These are phyloP conservation scores for Beauveria rudraprayagi DNA, from an alignment of 2,329 filamentous ascomycete genomes.

Conservation along the genomic window DNA sequence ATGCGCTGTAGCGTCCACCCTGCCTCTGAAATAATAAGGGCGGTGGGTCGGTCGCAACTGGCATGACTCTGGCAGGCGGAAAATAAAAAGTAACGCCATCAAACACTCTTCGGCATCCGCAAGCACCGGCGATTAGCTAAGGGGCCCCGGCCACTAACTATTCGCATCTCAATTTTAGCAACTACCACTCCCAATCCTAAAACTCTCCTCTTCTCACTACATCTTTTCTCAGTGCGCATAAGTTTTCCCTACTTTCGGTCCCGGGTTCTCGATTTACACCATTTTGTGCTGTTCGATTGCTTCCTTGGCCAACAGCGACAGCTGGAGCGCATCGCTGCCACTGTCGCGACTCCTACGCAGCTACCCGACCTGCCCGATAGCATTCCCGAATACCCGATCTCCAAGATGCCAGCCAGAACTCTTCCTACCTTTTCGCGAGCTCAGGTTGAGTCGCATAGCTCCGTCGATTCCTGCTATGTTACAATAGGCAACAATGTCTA, in stretches of 20 bases:
- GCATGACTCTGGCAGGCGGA: constrained; percentile 1
- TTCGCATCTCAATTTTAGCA: constrained; percentile 2
- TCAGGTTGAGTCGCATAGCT: constrained; percentile 77
- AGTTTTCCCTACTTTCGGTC: not conserved
- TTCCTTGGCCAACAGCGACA: not conserved
- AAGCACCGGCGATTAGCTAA: constrained; percentile 1
- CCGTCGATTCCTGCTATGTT: constrained; percentile 80
- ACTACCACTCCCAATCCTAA: not conserved
- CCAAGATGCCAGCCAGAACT: constrained; percentile 65
- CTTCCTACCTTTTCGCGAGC: constrained; percentile 75
- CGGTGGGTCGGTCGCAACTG: not conserved
- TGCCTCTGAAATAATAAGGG: not conserved
- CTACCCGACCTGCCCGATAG: not conserved
- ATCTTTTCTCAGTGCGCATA: not conserved
- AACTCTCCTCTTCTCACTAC: not conserved
- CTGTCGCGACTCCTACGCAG: not conserved
- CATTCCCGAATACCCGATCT: not conserved
- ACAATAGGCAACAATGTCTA: constrained; percentile 85
- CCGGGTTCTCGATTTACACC: not conserved
- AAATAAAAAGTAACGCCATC: constrained; percentile 7
- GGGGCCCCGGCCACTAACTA: not conserved
- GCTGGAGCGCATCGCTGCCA: not conserved
- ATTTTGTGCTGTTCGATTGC: not conserved
- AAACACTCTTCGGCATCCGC: constrained; percentile 2
- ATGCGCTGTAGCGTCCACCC: not conserved